phyloP scores from a whole-genome alignment of 306 rosid species.

The Glycyrrhiza uralensis region DNA sequence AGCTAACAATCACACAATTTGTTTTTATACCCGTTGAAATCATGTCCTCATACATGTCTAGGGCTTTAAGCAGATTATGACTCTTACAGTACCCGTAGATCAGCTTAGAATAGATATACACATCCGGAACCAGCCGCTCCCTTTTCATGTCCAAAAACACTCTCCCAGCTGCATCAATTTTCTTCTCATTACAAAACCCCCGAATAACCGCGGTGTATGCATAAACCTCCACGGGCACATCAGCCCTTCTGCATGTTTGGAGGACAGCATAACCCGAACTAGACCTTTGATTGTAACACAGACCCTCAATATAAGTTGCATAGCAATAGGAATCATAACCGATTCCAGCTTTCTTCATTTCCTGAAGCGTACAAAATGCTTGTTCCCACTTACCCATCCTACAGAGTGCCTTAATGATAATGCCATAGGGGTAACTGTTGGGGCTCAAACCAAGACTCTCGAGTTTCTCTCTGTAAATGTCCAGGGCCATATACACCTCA shows the following conservation, averaged over 20 bases:
- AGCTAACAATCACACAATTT: constrained; percentile 58
- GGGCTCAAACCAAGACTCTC: constrained; percentile 71
- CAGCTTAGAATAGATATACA: constrained; percentile 46
- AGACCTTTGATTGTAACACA: constrained; percentile 50
- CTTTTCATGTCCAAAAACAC: constrained; percentile 61
- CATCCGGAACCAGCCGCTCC: constrained; percentile 60
- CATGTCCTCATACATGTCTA: constrained; percentile 53
- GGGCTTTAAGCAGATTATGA: constrained; percentile 47
- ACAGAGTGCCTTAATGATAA: constrained; percentile 65
- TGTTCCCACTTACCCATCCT: constrained; percentile 54
- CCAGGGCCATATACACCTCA: constrained; percentile 44
- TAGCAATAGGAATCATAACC: constrained; percentile 47
- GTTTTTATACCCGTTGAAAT: constrained; percentile 59
- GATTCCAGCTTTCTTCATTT: constrained; percentile 64
- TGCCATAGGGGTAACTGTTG: constrained; percentile 61
- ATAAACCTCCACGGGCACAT: constrained; percentile 44
- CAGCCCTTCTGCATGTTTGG: constrained; percentile 38
- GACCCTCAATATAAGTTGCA: constrained; percentile 60
- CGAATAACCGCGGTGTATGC: constrained; percentile 58
- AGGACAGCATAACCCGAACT: constrained; percentile 59
- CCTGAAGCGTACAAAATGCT: constrained; percentile 45
- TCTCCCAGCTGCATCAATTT: constrained; percentile 50
- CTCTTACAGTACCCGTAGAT: constrained; percentile 72
- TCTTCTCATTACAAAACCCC: constrained; percentile 73
- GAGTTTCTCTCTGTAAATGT: constrained; percentile 49